Evolutionary conservation across 805 yeast genomes (phyloP), one percentile per base, ranked within the genome.

Genomic region (Cyberlindnera saturnus): DNA sequence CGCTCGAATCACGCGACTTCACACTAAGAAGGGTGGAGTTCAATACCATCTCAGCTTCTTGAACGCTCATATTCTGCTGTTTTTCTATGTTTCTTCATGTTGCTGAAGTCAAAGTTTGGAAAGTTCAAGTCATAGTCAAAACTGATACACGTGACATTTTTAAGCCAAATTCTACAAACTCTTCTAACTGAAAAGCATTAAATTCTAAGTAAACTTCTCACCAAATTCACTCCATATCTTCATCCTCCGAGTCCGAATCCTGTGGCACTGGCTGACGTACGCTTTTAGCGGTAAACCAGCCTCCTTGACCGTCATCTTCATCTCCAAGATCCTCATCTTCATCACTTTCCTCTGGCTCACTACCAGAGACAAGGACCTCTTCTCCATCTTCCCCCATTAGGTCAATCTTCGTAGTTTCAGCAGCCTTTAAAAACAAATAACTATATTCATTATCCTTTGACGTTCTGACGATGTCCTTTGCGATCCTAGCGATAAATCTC

Each of bases 401-500:
- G 34, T 55, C 57, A 35, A 50, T 59, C 8, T 52, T 55, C 32
- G 59, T 61, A 3, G 54, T 59, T n/a, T 51, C 60, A 43, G 46
- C 47, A 19, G 50, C 31, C 13, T 66, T 61, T 44, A 85, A 66
- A 57, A 79, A 86, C 39, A 67, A 65, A 56, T 72, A 74, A 39
- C 75, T 62, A 56, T 77, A 75, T 46, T 71, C 76, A 50, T 80
- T 82, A 35, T 71, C 74, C 47, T 69, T 72, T 3, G 79, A 69
- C 5, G 76, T 66, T 31, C 60, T 62, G 0, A 79, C 77, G n/a
- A 86, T 73, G 43, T 85, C 91, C 61, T 86, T 86, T 13, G 85
- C 90, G 13, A 81, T 66, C 55, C 87, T 74, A 38, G 77, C 80
- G 48, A 88, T 68, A 56, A 87, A 88, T 56, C 93, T 72, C 56